Evolutionary conservation across 331 rosid genomes (phyloP), one percentile per base, ranked within the genome.

Genomic region (Rosa hybrid): DNA sequence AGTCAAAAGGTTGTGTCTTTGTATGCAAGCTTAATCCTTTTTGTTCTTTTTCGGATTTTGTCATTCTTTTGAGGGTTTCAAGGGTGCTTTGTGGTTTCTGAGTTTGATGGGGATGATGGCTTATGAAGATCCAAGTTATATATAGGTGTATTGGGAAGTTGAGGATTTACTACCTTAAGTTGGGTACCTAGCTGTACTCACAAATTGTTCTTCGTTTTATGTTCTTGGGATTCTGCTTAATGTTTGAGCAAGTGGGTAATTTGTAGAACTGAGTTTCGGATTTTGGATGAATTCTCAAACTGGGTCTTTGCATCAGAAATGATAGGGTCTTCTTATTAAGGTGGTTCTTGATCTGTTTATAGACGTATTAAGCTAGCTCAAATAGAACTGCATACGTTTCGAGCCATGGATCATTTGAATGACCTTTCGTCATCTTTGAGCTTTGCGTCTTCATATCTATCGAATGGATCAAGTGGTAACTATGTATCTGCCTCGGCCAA

Each of bases 401-500:
- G 62, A 75, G 81, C 53, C 70, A 92, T 90, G 98, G 97, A 92
- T 84, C 73, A 72, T 75, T 75, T 84, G 56, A 91, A 87, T 65
- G 98, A 92, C 78, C 85, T 86, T 51, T 86, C 98, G 12, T 91
- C 97, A 44, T 84, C 95, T 78, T 86, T 90, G 86, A 94, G 94
- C 86, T 92, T 94, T 80, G 87, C 89, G 76, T 84, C 90, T 38
- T 91, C 98, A 21, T 83, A 81, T 72, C 68, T 92, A 48, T 92
- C 99, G 74, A 90, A 95, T 87, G 96, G 94, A 65, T 86, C 94
- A 4, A 83, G 86, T 69, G 39, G 80, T 74, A 81, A 84, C 82
- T 84, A 90, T 83, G 77, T 72, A 56, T 77, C 85, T 65, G 87
- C 85, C 78, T 76, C 87, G 4, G 75, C 84, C 46, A 82, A 81